Percentiles rank a stretch among this genome's conserved stretches.
These are phyloP conservation scores for Breynia disticha DNA, from an alignment of 441 rosid species.

Conservation along the genomic window DNA sequence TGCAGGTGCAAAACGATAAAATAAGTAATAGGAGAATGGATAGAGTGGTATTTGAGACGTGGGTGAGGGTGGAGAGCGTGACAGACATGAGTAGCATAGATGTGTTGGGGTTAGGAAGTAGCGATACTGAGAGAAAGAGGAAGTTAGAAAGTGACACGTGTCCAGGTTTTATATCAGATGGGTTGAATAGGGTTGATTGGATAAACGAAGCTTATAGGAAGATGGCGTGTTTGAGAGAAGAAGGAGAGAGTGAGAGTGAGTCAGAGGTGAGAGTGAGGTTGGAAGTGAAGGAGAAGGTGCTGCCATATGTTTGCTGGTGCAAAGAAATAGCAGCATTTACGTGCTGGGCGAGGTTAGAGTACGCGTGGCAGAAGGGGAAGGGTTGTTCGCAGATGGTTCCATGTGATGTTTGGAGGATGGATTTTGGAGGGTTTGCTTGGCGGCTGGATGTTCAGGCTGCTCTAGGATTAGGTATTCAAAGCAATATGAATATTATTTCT, in stretches of 20 bases:
- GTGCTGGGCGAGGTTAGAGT: constrained; percentile 57
- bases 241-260: constrained; percentile 14
- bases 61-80: constrained; percentile 64
- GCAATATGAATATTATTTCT: no score
- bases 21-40: neutral
- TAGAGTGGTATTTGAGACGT: constrained; percentile 9
- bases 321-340: constrained; percentile 31
- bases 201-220: constrained; percentile 48
- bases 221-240: constrained; percentile 31
- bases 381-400: constrained; percentile 47
- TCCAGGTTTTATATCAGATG: constrained; percentile 69
- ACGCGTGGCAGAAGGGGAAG: constrained; percentile 11
- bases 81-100: constrained; percentile 66
- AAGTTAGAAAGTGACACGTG: constrained; percentile 54
- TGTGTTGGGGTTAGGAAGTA: constrained; percentile 39
- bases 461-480: constrained; percentile 38
- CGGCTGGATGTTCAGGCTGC: constrained; percentile 77
- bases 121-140: constrained; percentile 47
- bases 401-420: constrained; percentile 77
- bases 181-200: constrained; percentile 57
- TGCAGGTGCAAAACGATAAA: constrained; percentile 16
- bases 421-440: constrained; percentile 70
- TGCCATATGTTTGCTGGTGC: constrained; percentile 6
- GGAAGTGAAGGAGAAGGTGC: constrained; percentile 31
- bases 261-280: constrained; percentile 28